Evolutionary conservation across 306 rosid species (phyloP).

Genomic region (Elaeagnus macrophylla): DNA sequence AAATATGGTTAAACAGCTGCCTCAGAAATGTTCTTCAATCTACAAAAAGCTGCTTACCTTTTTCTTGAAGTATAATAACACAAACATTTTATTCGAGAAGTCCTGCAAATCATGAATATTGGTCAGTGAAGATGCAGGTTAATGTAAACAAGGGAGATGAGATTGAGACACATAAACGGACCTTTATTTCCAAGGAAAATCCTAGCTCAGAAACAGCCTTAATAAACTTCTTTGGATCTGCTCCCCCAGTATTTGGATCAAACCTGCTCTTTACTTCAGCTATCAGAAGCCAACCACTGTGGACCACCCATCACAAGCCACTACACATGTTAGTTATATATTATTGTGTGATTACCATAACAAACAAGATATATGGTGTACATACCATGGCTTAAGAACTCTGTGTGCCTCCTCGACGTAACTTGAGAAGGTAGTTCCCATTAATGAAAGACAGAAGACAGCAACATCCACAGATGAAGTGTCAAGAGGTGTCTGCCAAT

Average conservation of each 20-base stretch:
- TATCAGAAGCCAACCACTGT: conserved; percentile 86
- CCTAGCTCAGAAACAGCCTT: conserved; percentile 67
- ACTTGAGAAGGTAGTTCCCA: conserved; percentile 76
- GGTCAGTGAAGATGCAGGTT: conserved; percentile 25
- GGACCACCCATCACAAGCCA: conserved; percentile 22
- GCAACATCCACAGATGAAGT: conserved; percentile 64
- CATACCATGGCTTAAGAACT: conserved; percentile 71
- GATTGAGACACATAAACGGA: conserved; percentile 15
- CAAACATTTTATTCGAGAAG: conserved; percentile 82
- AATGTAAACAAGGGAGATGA: background rate
- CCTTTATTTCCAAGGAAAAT: conserved; percentile 49
- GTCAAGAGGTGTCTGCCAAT: conserved; percentile 56
- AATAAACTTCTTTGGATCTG: conserved; percentile 64
- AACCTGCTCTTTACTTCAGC: conserved; percentile 95
- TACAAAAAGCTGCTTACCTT: conserved; percentile 39
- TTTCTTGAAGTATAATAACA: conserved; percentile 70
- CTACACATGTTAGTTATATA: conserved; percentile 6
- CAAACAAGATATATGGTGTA: background rate
- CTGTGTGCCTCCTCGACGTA: conserved; percentile 71
- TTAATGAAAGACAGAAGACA: conserved; percentile 82
- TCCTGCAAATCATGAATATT: conserved; percentile 45
- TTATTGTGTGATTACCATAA: background rate
- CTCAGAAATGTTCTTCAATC: background rate
- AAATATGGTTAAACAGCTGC: background rate
- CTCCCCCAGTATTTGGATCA: conserved; percentile 81